Evolutionary conservation across 352 stramenopile species (phyloP), one percentile per base, ranked within the genome.

Genomic region (Phytophthora sojae): DNA sequence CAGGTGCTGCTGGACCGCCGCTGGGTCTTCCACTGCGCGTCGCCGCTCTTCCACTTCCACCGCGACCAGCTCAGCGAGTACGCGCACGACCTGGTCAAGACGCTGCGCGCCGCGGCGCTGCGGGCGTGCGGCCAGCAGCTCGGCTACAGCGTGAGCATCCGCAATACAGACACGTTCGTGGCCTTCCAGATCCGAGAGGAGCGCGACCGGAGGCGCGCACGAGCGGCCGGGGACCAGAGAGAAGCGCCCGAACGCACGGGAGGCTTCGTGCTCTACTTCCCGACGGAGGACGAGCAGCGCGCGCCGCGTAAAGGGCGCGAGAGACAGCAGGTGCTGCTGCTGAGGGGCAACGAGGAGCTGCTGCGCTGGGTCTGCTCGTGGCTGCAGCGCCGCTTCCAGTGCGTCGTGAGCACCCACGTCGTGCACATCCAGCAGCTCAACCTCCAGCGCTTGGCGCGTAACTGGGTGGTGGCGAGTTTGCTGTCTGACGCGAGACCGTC

Each of bases 371-470:
- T 79, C 12, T 90, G 86, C 53, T 78, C 72, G 15, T 94, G 86
- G 86, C 53, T 94, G 53, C 86, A 94, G 69, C 84, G 75, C 23
- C 82, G 80, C 69, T 94, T 91, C 66, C 86, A 94, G 66, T 92
- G 86, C 55, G 70, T 94, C 6, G 83, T 94, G 35, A 76, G 67
- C 50, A 76, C 73, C 8, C 75, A 81, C 39, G 69, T 75, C n/a
- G 73, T 90, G 61, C 75, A 74, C 49, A 80, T 94, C 21, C 72
- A 78, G 45, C 69, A 82, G 44, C 30, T 75, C 25, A 88, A 90
- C 44, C 68, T 92, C 35, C 84, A 86, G 60, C 71, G 76, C 37
- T 71, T 92, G 39, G 80, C 84, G 23, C 79, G 77, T 21, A 86
- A 85, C 47, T 86, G 72, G 77, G 60, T 51, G 15, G 49, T 88